Evolutionary conservation across 2,329 filamentous ascomycete species (phyloP), one percentile per base, ranked within the genome.

Genomic region (Monilinia vaccinii-corymbosi): DNA sequence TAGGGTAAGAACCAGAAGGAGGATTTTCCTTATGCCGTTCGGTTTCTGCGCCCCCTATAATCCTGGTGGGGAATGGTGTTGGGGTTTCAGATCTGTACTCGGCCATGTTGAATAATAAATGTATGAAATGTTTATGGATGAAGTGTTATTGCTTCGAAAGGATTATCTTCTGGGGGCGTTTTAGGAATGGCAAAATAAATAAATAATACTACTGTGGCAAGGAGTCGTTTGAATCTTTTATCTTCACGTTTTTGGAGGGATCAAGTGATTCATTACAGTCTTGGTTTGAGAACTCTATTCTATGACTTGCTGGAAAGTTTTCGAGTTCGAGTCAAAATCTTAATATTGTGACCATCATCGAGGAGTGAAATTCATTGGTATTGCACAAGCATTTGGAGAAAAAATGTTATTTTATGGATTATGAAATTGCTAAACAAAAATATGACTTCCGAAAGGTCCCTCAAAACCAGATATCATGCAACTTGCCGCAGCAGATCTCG

Each of bases 261-360:
- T 8, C 8, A 8, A 8, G 1, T n/a, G 16, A n/a, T 18, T 23
- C 7, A 53, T 44, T 18, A 44, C 18, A 44, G 18, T 3, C 18
- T 16, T 44, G 0, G 4, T 7, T 11, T 11, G 0, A 21, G 5
- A n/a, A n/a, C n/a, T n/a, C 10, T 16, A 1, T 3, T 42, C 0
- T 21, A 9, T 53, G 36, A 53, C 36, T 52, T 31, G 1, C 0
- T 3, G 10, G 3, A 28, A 28, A 4, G 14, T 13, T 31, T 16
- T 16, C 4, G 25, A 42, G 1, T 31, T 21, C 4, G 18, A 53
- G 36, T 42, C 50, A 53, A 31, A 42, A 42, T 21, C 9, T 28
- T 9, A 1, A 10, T 6, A 18, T 18, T 10, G 23, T 5, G 2
- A 14, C 3, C 31, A 32, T 32, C 1, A 42, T 23, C 2, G 0